A percentile compares a stretch with the other conserved stretches of the same genome.
phyloP scores from a whole-genome alignment of 1,284 basidiomycete genomes.

The Fereydounia khargensis region DNA sequence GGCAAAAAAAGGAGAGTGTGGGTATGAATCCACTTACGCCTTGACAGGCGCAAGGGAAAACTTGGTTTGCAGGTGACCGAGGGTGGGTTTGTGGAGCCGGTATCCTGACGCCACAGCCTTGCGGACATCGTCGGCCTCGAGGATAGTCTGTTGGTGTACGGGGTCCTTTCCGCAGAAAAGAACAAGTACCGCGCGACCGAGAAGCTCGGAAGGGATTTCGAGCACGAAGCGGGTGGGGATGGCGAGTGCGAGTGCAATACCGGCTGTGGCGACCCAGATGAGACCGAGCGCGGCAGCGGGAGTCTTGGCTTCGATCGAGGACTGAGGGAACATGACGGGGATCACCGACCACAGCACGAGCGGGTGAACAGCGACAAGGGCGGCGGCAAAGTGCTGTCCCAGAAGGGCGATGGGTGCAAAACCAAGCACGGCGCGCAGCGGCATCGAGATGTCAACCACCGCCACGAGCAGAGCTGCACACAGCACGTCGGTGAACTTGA shows the following conservation, averaged over 20 bases:
- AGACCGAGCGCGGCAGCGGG: conserved; percentile 17
- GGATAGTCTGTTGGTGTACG: conserved; percentile 12
- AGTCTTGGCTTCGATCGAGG: conserved; percentile 5
- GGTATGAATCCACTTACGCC: conserved; percentile 6
- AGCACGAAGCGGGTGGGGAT: conserved; percentile 12
- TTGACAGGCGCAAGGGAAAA: conserved; percentile 25
- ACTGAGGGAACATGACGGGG: conserved; percentile 28
- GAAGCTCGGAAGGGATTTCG: conserved; percentile 26
- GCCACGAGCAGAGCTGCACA: conserved; percentile 14
- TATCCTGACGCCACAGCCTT: conserved; percentile 19
- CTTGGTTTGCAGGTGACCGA: conserved; percentile 35
- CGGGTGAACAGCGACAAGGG: conserved; percentile 16
- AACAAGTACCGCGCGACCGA: conserved; percentile 25
- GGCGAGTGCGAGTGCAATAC: conserved; percentile 17
- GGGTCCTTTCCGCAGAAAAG: conserved; percentile 30
- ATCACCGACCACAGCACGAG: conserved; percentile 28
- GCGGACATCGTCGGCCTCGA: conserved; percentile 12
- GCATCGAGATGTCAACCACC: conserved; percentile 10
- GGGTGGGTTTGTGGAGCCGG: conserved; percentile 16
- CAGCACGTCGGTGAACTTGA: conserved; percentile 24
- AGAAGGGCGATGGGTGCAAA: conserved; percentile 15
- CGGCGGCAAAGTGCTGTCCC: conserved; percentile 28
- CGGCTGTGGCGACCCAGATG: conserved; percentile 27
- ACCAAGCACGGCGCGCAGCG: conserved; percentile 8
- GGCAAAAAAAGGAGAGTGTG: neutral